phyloP scores from a whole-genome alignment of 768 basidiomycete species.

The Pisolithus microcarpus region DNA sequence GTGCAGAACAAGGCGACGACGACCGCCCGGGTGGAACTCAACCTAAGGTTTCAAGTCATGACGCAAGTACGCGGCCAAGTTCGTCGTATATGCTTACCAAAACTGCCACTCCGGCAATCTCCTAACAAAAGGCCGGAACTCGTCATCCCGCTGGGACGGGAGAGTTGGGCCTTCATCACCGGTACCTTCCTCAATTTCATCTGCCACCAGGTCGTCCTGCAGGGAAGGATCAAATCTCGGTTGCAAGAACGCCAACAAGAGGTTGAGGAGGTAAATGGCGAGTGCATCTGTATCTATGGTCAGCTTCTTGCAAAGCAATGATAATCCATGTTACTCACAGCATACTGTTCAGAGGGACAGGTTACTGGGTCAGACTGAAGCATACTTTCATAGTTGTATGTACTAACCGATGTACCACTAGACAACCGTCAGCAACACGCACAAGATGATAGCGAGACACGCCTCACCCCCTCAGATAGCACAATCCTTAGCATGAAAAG shows the following conservation, averaged over 20 bases:
- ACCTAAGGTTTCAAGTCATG: conserved; percentile 40
- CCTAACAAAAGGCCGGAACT: conserved; percentile 95
- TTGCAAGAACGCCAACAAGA: conserved; percentile 95
- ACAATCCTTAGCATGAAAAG: conserved; percentile 85
- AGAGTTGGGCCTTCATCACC: conserved; percentile 49
- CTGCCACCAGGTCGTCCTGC: conserved; percentile 86
- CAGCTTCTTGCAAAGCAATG: not conserved
- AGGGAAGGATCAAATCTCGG: conserved; percentile 97
- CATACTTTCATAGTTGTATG: not conserved
- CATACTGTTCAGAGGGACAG: conserved; percentile 40
- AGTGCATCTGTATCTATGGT: conserved; percentile 56
- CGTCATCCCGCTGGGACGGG: conserved; percentile 76
- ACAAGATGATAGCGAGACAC: not conserved
- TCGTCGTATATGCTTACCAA: conserved; percentile 46
- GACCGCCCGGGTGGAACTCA: conserved; percentile 85
- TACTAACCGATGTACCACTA: conserved; percentile 91
- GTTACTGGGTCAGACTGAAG: conserved; percentile 1
- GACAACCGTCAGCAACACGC: conserved; percentile 1
- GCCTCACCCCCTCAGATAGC: conserved; percentile 79
- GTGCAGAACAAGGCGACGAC: conserved; percentile 77
- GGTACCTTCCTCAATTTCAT: conserved; percentile 93
- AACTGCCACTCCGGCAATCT: conserved; percentile 96
- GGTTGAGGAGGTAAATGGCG: conserved; percentile 92
- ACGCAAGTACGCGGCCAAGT: no score
- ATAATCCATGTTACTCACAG: conserved; percentile 42